Conservation (phyloP, 768 basidiomycete species). For the Auricularia auricula-judae region DNA sequence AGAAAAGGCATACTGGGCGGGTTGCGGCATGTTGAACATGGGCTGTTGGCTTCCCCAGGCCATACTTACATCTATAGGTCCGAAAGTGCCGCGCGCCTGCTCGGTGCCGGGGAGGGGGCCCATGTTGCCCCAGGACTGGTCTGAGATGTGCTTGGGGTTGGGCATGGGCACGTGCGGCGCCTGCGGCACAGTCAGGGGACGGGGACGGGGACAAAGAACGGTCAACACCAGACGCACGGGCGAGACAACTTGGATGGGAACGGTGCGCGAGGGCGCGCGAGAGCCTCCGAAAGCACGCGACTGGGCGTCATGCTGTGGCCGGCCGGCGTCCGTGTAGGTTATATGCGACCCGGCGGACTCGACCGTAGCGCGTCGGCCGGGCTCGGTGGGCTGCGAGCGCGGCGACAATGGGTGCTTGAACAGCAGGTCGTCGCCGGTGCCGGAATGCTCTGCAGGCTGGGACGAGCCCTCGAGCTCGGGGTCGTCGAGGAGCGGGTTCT, state of each 20-base stretch:
- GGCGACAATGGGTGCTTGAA: neutral
- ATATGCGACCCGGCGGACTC: neutral
- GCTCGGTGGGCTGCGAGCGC: neutral
- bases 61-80: neutral
- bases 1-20: neutral
- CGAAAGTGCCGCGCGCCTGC: neutral
- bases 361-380: neutral
- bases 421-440: neutral
- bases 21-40: neutral
- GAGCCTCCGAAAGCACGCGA: no score
- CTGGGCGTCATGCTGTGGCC: neutral
- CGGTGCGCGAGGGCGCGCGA: no score
- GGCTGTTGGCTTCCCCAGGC: neutral
- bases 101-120: neutral
- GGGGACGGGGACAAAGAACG: neutral
- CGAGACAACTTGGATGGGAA: no score
- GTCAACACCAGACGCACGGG: no score
- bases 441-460: neutral
- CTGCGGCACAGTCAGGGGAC: neutral
- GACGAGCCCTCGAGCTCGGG: neutral
- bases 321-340: neutral
- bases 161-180: neutral
- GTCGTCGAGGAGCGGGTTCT: neutral
- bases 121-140: constrained; percentile 1
- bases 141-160: neutral